A percentile compares a stretch with the other conserved stretches of the same genome.
Conservation (phyloP, 345 rosid genomes). For the Salix caprea region DNA sequence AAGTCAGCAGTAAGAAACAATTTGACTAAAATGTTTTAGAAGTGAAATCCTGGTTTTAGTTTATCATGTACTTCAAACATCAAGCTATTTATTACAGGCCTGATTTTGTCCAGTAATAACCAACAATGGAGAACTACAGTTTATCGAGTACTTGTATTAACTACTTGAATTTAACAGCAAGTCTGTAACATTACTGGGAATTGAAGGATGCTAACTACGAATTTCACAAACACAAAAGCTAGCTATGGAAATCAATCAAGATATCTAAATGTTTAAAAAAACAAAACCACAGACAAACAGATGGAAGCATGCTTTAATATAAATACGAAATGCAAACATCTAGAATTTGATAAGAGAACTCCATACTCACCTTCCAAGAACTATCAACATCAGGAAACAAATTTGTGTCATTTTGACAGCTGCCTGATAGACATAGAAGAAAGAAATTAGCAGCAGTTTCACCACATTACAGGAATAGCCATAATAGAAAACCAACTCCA, state of each 20-base stretch:
- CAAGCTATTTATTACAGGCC: neutral
- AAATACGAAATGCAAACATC: neutral
- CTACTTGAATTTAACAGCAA: neutral
- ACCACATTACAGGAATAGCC: constrained; percentile 3
- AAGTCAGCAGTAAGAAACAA: neutral
- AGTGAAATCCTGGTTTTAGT: neutral
- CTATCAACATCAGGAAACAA: constrained; percentile 83
- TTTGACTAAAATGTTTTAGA: neutral
- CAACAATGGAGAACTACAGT: neutral
- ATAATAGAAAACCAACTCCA: neutral
- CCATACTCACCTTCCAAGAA: constrained; percentile 73
- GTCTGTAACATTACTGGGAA: neutral
- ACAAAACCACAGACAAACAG: neutral
- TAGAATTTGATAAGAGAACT: neutral
- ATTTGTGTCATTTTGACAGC: constrained; percentile 50
- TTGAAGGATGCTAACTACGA: too few species aligned
- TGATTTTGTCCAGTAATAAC: neutral
- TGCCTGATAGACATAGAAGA: constrained; percentile 43
- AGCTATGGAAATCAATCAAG: neutral
- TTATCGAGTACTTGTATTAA: neutral
- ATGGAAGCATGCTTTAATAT: neutral
- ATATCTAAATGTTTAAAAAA: neutral
- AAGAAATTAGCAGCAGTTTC: constrained; percentile 17
- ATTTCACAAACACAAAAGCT: neutral
- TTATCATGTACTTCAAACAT: neutral